Conservation (phyloP, 2,329 filamentous ascomycete genomes). For the Fusarium redolens region DNA sequence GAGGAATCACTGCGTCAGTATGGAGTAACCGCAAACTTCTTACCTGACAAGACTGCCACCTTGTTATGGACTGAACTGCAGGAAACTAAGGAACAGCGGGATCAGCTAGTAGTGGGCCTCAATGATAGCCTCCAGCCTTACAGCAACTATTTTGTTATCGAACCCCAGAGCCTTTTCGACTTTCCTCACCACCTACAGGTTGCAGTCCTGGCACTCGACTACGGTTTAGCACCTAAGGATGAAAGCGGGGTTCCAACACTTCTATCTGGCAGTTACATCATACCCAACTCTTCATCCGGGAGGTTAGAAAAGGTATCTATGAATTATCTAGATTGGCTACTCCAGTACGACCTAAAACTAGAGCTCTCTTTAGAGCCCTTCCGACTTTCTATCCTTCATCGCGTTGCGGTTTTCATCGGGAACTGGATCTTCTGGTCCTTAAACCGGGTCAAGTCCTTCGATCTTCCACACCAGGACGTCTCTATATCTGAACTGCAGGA, state of each 20-base stretch:
- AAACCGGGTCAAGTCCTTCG: too few relatives aligned
- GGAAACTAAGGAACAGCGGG: rapidly evolving
- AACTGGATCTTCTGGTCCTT: background rate
- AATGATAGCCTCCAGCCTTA: background rate
- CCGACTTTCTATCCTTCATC: background rate
- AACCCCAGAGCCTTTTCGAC: background rate
- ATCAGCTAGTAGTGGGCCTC: background rate
- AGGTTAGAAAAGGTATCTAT: background rate
- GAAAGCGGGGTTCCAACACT: background rate
- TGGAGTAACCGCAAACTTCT: rapidly evolving
- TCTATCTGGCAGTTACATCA: background rate
- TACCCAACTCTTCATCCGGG: rapidly evolving
- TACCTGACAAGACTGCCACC: background rate
- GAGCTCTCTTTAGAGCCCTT: background rate
- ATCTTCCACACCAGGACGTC: background rate
- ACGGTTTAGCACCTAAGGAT: background rate
- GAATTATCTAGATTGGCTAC: background rate
- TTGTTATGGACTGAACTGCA: background rate
- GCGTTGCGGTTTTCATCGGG: background rate
- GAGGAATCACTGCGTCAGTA: rapidly evolving
- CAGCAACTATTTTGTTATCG: rapidly evolving
- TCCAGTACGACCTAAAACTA: background rate
- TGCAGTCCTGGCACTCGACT: rapidly evolving
- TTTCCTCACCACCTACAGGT: background rate
- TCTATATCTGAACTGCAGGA: background rate